phyloP scores from a whole-genome alignment of 2,329 filamentous ascomycete genomes.

The Penicillium vulpinum region DNA sequence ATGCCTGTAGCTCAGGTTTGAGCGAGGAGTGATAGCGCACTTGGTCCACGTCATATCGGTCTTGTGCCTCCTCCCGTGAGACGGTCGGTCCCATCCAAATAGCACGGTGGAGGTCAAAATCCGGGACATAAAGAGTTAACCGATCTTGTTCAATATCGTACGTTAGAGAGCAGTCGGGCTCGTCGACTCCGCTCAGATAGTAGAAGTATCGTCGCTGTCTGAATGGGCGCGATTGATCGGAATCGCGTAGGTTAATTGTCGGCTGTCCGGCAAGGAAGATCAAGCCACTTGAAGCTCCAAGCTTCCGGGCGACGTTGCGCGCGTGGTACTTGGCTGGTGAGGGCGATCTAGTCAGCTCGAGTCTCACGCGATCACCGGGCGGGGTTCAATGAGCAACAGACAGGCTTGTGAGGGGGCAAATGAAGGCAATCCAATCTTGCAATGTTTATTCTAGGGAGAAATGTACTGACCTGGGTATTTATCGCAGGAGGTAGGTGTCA shows the following conservation, averaged over 20 bases:
- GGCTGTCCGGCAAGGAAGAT: slow-evolving; percentile 59
- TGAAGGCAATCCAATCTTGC: slow-evolving; percentile 2
- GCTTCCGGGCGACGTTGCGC: slow-evolving; percentile 45
- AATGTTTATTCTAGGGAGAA: not conserved
- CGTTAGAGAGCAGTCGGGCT: slow-evolving; percentile 56
- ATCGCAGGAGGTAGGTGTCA: slow-evolving; percentile 33
- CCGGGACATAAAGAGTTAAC: slow-evolving; percentile 72
- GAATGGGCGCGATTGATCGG: slow-evolving; percentile 58
- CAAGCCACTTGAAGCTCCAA: slow-evolving; percentile 49
- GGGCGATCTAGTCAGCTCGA: slow-evolving; percentile 11
- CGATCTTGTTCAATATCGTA: slow-evolving; percentile 61
- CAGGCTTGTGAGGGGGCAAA: not conserved
- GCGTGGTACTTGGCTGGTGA: slow-evolving; percentile 52
- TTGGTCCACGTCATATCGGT: slow-evolving; percentile 67
- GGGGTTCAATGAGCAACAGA: not conserved
- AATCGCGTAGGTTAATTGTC: slow-evolving; percentile 56
- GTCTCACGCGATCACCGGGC: slow-evolving; percentile 7
- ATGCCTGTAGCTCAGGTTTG: slow-evolving; percentile 50
- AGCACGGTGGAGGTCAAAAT: slow-evolving; percentile 56
- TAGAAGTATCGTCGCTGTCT: slow-evolving; percentile 64
- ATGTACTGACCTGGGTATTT: slow-evolving; percentile 43
- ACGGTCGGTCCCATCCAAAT: slow-evolving; percentile 47
- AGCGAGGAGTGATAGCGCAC: slow-evolving; percentile 61
- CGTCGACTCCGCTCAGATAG: slow-evolving; percentile 58
- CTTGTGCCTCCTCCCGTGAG: slow-evolving; percentile 57